Conservation (phyloP, 805 yeast genomes). For the Jamesozyma spencerorum region DNA sequence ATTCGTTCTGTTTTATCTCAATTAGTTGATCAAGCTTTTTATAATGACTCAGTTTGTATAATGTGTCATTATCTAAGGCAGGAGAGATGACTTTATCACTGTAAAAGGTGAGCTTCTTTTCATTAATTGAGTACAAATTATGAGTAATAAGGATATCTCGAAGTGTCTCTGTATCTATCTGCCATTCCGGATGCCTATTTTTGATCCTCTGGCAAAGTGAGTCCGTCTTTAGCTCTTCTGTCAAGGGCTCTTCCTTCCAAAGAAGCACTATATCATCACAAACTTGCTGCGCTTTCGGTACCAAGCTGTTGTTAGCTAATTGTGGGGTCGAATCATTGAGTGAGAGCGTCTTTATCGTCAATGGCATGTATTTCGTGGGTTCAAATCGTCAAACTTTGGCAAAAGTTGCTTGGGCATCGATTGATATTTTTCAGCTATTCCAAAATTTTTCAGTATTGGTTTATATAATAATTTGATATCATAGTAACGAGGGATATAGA, state of each 20-base stretch:
- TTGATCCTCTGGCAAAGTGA: slow-evolving; percentile 47
- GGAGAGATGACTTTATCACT: slow-evolving; percentile 34
- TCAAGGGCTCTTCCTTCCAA: slow-evolving; percentile 60
- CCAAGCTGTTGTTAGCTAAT: slow-evolving; percentile 13
- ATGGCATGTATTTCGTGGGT: slow-evolving; percentile 12
- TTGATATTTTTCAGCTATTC: not conserved
- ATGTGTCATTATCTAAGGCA: not conserved
- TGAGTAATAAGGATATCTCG: slow-evolving; percentile 44
- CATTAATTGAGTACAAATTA: slow-evolving; percentile 41
- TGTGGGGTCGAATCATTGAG: slow-evolving; percentile 17
- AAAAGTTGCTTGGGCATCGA: too few species aligned
- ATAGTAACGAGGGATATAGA: too few species aligned
- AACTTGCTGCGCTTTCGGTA: slow-evolving; percentile 52
- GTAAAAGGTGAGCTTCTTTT: slow-evolving; percentile 40
- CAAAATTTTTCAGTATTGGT: too few species aligned
- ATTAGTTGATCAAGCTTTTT: not conserved
- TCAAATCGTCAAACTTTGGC: too few species aligned
- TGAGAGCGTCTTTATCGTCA: slow-evolving; percentile 19
- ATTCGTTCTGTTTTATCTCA: not conserved
- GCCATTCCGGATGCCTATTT: slow-evolving; percentile 50
- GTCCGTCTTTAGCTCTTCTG: slow-evolving; percentile 47
- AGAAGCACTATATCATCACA: slow-evolving; percentile 50
- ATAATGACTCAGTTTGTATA: not conserved
- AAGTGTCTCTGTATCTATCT: slow-evolving; percentile 49
- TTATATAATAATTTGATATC: too few species aligned